These are phyloP conservation scores for Elsinoe fawcettii DNA, from an alignment of 2,329 filamentous ascomycete genomes.

Conservation along the genomic window DNA sequence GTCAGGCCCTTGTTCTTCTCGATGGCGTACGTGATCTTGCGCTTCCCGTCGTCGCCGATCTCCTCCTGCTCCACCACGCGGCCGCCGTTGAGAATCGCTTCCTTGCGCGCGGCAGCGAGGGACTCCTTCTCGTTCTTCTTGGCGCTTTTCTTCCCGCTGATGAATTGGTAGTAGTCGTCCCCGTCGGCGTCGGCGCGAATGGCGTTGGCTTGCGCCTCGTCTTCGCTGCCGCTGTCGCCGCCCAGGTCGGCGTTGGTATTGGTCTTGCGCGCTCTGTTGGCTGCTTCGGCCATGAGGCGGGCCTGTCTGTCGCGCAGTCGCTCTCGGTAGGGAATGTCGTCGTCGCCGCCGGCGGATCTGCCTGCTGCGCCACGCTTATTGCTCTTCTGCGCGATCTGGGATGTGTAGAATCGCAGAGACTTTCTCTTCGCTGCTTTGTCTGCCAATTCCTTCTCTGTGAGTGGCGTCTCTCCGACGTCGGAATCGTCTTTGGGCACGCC, in stretches of 20 bases:
- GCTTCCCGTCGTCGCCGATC: constrained; percentile 75
- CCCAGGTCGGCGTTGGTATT: constrained; percentile 61
- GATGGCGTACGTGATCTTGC: constrained; percentile 88
- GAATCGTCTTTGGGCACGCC: constrained; percentile 51
- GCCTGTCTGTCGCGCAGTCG: constrained; percentile 77
- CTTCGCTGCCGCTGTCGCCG: constrained; percentile 61
- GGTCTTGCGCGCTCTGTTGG: constrained; percentile 65
- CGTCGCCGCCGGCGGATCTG: constrained; percentile 67
- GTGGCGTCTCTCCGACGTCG: constrained; percentile 80
- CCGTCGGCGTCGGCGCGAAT: constrained; percentile 47
- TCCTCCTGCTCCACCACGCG: constrained; percentile 60
- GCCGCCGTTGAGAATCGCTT: constrained; percentile 49
- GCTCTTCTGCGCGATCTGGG: constrained; percentile 89
- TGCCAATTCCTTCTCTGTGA: constrained; percentile 70
- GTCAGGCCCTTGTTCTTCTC: constrained; percentile 96
- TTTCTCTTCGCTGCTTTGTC: constrained; percentile 89
- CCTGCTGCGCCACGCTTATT: constrained; percentile 72
- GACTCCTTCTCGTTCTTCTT: constrained; percentile 71
- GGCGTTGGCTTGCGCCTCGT: constrained; percentile 47
- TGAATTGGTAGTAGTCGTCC: constrained; percentile 83
- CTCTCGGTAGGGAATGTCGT: constrained; percentile 81
- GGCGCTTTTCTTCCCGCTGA: constrained; percentile 57
- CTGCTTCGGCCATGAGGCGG: constrained; percentile 80
- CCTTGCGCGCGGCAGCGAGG: constrained; percentile 47
- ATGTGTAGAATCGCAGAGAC: constrained; percentile 93